Base-by-base conservation (phyloP, 768 basidiomycete species). In the Psilocybe cyanescens region DNA sequence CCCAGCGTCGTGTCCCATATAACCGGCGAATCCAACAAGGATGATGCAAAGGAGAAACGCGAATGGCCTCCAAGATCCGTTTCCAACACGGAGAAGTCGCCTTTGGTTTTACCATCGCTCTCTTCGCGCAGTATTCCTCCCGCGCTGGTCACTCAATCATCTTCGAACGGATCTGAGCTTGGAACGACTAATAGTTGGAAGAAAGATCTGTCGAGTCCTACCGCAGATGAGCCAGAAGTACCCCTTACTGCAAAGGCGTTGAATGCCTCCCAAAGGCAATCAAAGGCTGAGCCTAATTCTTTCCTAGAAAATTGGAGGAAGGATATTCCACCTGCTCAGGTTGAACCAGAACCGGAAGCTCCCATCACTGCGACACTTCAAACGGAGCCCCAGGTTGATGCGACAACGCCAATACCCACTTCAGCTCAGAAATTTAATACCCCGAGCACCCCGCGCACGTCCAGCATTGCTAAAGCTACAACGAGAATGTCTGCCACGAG, bases 61-160 rank as follows among this genome's bases (percentile, higher is more conserved):
- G 92, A 93, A 80, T 92, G 90, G 90, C 90, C 91, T 6, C 91
- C 87, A 39, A 84, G 79, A 70, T 68, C 78, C 44, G 57, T 73
- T 19, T 14, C 57, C 50, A 62, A 71, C n/a, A 70, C 73, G 37
- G 71, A 72, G 35, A 81, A 78, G 67, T 73, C 78, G 17, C 71
- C 72, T 52, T 66, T 72, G 16, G 68, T 73, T 63, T 54, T 78
- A 47, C 74, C 79, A 55, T 75, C 82, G 33, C 41, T 78, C 33
- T 73, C 78, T 56, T 76, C 82, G 24, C 73, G 68, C 45, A 58
- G 60, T 55, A 60, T 78, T 17, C 74, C 80, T 55, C 72, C 81
- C 51, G 50, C 72, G 50, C 68, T 75, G 35, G 71, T 72, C 57
- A 60, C 78, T 19, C 72, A 79, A 60, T 74, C 82, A 16, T 35